These are phyloP conservation scores for Ganoderma meredithae DNA, from an alignment of 1,284 basidiomycete genomes.

Conservation along the genomic window DNA sequence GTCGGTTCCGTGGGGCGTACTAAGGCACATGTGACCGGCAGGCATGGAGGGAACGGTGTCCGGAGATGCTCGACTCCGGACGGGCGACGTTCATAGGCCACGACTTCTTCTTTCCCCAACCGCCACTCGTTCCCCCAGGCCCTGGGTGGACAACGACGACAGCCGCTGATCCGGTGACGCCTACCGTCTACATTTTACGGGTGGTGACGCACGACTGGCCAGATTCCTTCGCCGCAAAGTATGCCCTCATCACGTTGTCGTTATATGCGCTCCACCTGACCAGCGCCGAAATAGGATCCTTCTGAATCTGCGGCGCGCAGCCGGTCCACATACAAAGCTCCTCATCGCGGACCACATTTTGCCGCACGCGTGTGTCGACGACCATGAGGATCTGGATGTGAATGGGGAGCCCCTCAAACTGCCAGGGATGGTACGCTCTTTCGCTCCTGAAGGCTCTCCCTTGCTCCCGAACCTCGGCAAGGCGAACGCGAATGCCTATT, in stretches of 20 bases:
- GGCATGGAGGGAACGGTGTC: conserved; percentile 69
- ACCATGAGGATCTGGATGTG: conserved; percentile 34
- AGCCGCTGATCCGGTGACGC: conserved; percentile 20
- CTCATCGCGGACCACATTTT: conserved; percentile 75
- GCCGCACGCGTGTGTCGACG: conserved; percentile 70
- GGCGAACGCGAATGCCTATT: conserved; percentile 74
- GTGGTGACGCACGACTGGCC: conserved; percentile 82
- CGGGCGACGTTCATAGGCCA: conserved; percentile 71
- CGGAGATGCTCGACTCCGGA: conserved; percentile 64
- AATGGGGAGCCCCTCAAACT: conserved; percentile 36
- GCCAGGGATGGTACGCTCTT: conserved; percentile 37
- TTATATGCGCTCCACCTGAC: not conserved
- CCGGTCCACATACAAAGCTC: conserved; percentile 56
- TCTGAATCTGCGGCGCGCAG: conserved; percentile 45
- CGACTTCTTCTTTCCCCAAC: conserved; percentile 76
- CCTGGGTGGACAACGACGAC: not conserved
- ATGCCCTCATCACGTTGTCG: not conserved
- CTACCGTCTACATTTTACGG: conserved; percentile 72
- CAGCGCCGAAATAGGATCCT: conserved; percentile 39
- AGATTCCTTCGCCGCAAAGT: conserved; percentile 57
- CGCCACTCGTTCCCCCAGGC: conserved; percentile 37
- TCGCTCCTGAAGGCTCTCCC: conserved; percentile 55
- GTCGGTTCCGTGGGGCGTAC: too few species aligned
- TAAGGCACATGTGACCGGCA: conserved; percentile 23
- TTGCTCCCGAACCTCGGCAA: conserved; percentile 74